A percentile compares a stretch with the other conserved stretches of the same genome.
Conservation (phyloP, 805 yeast genomes). For the Cyberlindnera meyerae region DNA sequence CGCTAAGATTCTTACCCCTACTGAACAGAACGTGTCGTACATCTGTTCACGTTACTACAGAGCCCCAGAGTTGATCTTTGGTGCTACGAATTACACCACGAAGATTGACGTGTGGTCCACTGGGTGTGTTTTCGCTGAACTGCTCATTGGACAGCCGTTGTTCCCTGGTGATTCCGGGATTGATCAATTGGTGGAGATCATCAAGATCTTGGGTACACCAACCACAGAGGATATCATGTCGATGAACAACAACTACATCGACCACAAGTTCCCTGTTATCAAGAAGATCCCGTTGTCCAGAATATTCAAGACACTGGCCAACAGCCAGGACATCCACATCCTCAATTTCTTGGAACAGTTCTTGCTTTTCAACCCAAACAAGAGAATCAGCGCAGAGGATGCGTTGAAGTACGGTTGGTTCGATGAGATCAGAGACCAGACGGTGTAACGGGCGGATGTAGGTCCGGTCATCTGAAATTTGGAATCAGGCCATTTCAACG, state of each 20-base stretch:
- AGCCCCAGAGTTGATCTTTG: conserved; percentile 96
- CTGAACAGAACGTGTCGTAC: conserved; percentile 92
- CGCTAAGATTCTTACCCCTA: conserved; percentile 84
- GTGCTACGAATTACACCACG: conserved; percentile 93
- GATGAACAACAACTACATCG: conserved; percentile 97
- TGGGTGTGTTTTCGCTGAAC: conserved; percentile 97
- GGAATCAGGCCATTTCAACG: too few relatives aligned
- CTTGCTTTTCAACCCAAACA: conserved; percentile 44
- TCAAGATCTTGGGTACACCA: conserved; percentile 94
- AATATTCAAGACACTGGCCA: conserved; percentile 51
- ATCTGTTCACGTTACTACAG: conserved; percentile 95
- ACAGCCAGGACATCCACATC: conserved; percentile 43
- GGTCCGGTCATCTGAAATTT: too few relatives aligned
- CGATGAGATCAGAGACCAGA: conserved; percentile 25
- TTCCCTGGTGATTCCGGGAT: conserved; percentile 98
- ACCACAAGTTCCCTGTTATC: conserved; percentile 89
- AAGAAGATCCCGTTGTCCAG: conserved; percentile 70
- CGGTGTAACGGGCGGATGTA: too few relatives aligned
- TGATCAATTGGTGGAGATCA: conserved; percentile 94
- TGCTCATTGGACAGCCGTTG: conserved; percentile 90
- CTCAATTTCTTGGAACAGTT: conserved; percentile 25
- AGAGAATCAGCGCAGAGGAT: conserved; percentile 55
- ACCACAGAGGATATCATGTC: conserved; percentile 86
- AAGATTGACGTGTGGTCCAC: conserved; percentile 97
- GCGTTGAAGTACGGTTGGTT: conserved; percentile 51